Percentiles rank a stretch among this genome's conserved stretches.
Evolutionary conservation across 805 yeast species (phyloP).

Genomic region (Dipodascopsis uninucleata): DNA sequence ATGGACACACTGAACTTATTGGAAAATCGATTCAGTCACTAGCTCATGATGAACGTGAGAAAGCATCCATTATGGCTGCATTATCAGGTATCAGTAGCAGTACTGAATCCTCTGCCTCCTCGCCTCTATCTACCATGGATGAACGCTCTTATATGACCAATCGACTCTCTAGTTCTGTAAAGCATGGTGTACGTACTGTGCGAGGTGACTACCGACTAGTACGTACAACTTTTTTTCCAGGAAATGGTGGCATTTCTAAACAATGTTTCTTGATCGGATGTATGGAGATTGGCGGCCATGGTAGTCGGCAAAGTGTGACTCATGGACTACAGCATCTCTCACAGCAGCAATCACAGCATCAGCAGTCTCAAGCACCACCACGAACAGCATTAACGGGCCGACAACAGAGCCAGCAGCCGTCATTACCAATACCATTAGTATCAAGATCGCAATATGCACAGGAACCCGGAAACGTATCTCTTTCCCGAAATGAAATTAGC

Average conservation of each 20-base stretch:
- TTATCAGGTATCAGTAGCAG: too few species aligned
- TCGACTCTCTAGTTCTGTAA: neutral
- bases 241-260: too few species aligned
- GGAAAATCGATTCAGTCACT: slow-evolving; percentile 8
- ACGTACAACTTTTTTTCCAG: slow-evolving; percentile 3
- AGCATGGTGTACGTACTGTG: slow-evolving; percentile 3
- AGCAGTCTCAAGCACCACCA: slow-evolving; percentile 1
- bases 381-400: neutral
- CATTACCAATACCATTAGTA: neutral
- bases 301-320: too few species aligned
- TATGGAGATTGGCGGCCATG: too few species aligned
- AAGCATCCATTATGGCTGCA: slow-evolving; percentile 1
- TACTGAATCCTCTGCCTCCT: too few species aligned
- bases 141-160: neutral
- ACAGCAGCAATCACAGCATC: too few species aligned
- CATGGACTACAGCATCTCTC: too few species aligned
- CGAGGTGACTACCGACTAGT: slow-evolving; percentile 6
- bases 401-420: neutral
- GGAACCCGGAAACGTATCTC: too few species aligned
- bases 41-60: slow-evolving; percentile 3
- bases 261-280: too few species aligned
- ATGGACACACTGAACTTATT: slow-evolving; percentile 1
- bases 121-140: too few species aligned
- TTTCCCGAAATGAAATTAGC: too few species aligned
- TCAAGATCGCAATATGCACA: too few species aligned